Base-by-base conservation (phyloP, 768 basidiomycete species). In the Solioccasus polychromus region DNA sequence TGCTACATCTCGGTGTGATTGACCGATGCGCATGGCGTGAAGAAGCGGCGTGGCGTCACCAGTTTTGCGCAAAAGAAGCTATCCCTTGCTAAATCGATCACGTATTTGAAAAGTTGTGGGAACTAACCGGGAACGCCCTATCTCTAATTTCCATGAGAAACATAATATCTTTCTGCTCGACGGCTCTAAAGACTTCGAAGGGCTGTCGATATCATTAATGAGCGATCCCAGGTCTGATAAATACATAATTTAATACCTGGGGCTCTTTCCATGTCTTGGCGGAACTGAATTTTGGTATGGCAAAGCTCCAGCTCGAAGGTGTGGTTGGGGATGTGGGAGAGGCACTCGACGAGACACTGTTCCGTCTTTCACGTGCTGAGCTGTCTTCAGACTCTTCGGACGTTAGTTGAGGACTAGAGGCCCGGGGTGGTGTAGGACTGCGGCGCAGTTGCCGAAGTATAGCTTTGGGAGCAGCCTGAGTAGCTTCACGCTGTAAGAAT, bases 1-100 rank as follows among this genome's bases (percentile, higher is more conserved):
- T 4, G 91, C 87, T 8, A 97, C 80, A 41, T 96, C 92, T 47
- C 79, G 73, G 54, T 91, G 84, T 30, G 79, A 78, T 50, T 74
- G 68, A 22, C 88, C 86, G 23, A 88, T 83, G 19, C 86, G 75
- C 76, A 95, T 91, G 1, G 92, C 91, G 60, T 97, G 92, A 7
- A 96, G 77, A 12, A 98, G 78, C 7, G 94, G 93, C 2, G 92
- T 92, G 19, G 83, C 82, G 31, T 88, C 85, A 3, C 90, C 92
- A 29, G 83, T 83, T 60, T 88, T 89, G 45, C 83, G 84, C n/a
- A 95, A 71, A 6, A 97, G 72, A 22, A 94, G 73, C 82, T 89
- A 47, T 11, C 14, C 22, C 26, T 28, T 8, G 38, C 51, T 42
- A 41, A 40, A 32, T 48, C 23, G 35, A 2, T n/a, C 8, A 2